Conservation (phyloP, 192 early-diverging fungal species). For the Entomortierella parvispora region DNA sequence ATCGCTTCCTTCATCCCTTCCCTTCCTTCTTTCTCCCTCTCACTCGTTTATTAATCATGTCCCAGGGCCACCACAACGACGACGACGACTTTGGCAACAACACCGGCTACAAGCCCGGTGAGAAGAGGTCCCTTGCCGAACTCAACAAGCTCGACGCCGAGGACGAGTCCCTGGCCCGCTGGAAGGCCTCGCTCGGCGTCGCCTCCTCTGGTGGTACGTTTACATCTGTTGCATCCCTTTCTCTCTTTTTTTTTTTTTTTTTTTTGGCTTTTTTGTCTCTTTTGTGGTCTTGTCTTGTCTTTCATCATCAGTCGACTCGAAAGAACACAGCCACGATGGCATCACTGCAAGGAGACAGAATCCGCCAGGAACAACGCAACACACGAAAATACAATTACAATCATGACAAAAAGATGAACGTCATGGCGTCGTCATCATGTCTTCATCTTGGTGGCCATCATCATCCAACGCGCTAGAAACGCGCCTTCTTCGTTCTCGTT, state of each 20-base stretch:
- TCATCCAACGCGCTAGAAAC: no score
- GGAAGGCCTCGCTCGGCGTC: conserved; percentile 96
- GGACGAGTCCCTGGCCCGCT: conserved; percentile 95
- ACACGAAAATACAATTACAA: no score
- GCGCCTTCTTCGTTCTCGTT: no score
- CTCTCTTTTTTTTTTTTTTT: background rate
- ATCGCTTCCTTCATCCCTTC: background rate
- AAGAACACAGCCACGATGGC: no score
- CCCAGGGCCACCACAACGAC: conserved; percentile 56
- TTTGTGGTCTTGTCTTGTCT: background rate
- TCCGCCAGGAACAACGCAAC: no score
- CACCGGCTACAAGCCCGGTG: conserved; percentile 89
- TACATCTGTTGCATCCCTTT: background rate
- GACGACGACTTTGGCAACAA: conserved; percentile 83
- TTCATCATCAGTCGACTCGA: no score
- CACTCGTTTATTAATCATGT: conserved; percentile 38
- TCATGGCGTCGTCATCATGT: no score
- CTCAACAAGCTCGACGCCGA: conserved; percentile 85
- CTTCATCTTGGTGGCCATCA: no score
- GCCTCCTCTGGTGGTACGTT: conserved; percentile 60
- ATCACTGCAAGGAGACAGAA: no score
- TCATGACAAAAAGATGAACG: no score
- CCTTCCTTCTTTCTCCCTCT: background rate
- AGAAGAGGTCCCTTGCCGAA: conserved; percentile 92
- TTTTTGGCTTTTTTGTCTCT: background rate